Evolutionary conservation across 805 yeast species (phyloP).

Genomic region (Lipomyces orientalis): DNA sequence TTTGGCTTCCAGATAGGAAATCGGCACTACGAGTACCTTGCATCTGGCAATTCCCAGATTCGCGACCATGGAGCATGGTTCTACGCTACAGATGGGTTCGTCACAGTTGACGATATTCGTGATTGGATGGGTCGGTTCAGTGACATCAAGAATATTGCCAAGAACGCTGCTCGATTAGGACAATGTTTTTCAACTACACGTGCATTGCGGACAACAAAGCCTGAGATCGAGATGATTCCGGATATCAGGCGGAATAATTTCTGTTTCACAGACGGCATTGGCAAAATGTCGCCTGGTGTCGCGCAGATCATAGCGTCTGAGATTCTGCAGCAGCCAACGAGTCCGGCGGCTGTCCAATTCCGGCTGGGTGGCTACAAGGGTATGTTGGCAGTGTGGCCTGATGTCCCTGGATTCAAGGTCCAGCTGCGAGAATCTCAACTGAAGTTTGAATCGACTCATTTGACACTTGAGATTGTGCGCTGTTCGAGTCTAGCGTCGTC

Average conservation of each 20-base stretch:
- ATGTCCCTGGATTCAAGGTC: slow-evolving; percentile 16
- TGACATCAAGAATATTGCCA: slow-evolving; percentile 5
- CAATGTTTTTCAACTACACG: slow-evolving; percentile 17
- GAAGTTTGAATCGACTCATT: slow-evolving; percentile 14
- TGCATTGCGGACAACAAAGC: slow-evolving; percentile 13
- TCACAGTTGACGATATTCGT: slow-evolving; percentile 6
- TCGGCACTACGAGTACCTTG: slow-evolving; percentile 10
- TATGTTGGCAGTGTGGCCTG: slow-evolving; percentile 12
- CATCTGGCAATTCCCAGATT: slow-evolving; percentile 17
- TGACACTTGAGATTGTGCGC: slow-evolving; percentile 12
- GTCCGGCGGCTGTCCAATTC: slow-evolving; percentile 21
- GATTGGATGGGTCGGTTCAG: slow-evolving; percentile 13
- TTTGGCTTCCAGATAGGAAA: slow-evolving; percentile 11
- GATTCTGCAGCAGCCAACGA: slow-evolving; percentile 7
- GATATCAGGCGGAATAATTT: slow-evolving; percentile 11
- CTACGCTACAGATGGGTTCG: slow-evolving; percentile 11
- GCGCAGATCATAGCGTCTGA: slow-evolving; percentile 13
- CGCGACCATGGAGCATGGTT: slow-evolving; percentile 21
- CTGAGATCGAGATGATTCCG: slow-evolving; percentile 48
- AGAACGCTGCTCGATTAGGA: slow-evolving; percentile 16
- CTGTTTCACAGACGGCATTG: slow-evolving; percentile 26
- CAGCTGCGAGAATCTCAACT: slow-evolving; percentile 13
- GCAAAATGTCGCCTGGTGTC: slow-evolving; percentile 24
- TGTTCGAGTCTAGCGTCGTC: slow-evolving; percentile 7
- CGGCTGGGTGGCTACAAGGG: slow-evolving; percentile 27